These are phyloP conservation scores for Cladosporium phlei DNA, from an alignment of 2,329 filamentous ascomycete species.

Conservation along the genomic window DNA sequence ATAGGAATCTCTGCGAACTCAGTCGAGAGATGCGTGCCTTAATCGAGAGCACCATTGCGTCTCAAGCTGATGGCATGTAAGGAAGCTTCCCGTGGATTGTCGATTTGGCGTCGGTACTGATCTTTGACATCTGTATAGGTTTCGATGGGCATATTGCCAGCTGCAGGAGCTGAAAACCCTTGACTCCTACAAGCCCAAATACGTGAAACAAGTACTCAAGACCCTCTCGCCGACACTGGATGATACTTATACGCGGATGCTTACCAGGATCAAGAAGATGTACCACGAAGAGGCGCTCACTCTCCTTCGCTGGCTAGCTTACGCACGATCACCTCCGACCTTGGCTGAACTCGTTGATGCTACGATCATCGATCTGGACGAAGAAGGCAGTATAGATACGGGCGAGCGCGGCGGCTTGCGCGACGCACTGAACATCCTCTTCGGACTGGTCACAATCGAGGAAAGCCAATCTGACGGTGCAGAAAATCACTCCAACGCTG, in stretches of 20 bases:
- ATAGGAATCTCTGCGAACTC: constrained; percentile 12
- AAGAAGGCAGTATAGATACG: constrained; percentile 7
- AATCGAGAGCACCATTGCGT: constrained; percentile 19
- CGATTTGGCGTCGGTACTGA: no score
- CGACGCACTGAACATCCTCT: constrained; percentile 14
- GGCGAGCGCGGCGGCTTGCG: constrained; percentile 12
- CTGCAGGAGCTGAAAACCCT: constrained; percentile 18
- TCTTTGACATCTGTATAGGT: constrained; percentile 8
- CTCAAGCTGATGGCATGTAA: constrained; percentile 25
- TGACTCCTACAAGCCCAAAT: constrained; percentile 15
- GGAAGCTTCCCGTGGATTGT: no score
- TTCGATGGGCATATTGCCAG: constrained; percentile 18
- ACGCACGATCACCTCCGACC: constrained; percentile 14
- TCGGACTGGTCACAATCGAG: constrained; percentile 9
- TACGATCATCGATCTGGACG: constrained; percentile 6
- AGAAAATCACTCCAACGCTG: neutral
- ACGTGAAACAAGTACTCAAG: no score
- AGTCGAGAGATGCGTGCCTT: constrained; percentile 10
- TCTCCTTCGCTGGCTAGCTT: constrained; percentile 16
- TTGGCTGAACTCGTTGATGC: constrained; percentile 18
- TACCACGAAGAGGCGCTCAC: constrained; percentile 9
- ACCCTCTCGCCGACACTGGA: constrained; percentile 16
- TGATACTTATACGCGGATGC: constrained; percentile 17
- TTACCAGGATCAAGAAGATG: constrained; percentile 11
- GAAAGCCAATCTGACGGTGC: neutral